These are phyloP conservation scores for Backusella westeae DNA, from an alignment of 192 early-diverging fungal genomes.

Conservation along the genomic window DNA sequence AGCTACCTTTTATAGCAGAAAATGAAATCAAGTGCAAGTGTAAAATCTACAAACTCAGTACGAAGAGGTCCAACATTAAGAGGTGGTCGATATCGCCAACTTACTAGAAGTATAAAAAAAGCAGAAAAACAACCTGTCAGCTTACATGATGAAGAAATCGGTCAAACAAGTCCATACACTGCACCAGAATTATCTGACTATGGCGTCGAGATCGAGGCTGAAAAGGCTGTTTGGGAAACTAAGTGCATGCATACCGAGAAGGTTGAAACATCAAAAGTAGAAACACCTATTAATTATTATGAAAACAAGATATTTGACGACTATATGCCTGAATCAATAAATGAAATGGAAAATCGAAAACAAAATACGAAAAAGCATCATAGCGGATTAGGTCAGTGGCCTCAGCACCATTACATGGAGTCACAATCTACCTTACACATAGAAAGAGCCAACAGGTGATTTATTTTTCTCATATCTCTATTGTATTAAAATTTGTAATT, in stretches of 20 bases:
- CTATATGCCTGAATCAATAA: not conserved
- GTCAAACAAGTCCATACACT: not conserved
- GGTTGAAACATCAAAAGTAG: not conserved
- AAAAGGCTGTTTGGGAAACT: not conserved
- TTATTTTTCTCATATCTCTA: not conserved
- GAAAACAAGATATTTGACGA: not conserved
- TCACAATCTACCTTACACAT: not conserved
- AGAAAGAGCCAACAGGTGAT: not conserved
- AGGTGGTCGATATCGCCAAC: conserved; percentile 12
- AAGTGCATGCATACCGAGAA: not conserved
- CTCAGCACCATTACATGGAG: not conserved
- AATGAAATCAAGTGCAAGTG: not conserved
- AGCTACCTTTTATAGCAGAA: not conserved
- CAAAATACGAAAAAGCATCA: not conserved
- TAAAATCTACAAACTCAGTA: conserved; percentile 4
- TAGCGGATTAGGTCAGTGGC: not conserved
- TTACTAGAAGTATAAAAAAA: not conserved
- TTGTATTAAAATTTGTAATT: not conserved
- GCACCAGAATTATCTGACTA: not conserved
- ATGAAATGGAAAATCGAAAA: not conserved
- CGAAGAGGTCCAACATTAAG: conserved; percentile 27
- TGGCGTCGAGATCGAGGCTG: not conserved
- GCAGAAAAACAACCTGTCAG: not conserved
- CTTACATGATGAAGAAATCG: not conserved
- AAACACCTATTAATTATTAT: not conserved